These are phyloP conservation scores for Pyrenula massariospora DNA, from an alignment of 495 filamentous ascomycete species.

Conservation along the genomic window DNA sequence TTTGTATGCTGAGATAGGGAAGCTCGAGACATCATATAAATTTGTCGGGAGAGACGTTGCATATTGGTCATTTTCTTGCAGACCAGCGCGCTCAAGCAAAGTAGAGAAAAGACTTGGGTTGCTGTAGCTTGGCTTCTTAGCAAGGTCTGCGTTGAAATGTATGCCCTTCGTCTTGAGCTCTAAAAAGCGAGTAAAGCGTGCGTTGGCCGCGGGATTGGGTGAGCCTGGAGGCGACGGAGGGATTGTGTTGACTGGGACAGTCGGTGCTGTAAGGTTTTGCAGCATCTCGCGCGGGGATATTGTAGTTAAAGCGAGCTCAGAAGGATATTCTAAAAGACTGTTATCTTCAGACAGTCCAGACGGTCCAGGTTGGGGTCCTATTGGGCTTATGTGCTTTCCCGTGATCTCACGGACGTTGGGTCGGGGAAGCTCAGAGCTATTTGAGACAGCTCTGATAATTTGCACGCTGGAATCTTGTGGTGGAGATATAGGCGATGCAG, in stretches of 20 bases:
- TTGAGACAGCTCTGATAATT: conserved; percentile 8
- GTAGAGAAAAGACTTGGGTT: conserved; percentile 76
- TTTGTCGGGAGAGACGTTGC: conserved; percentile 55
- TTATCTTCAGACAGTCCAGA: conserved; percentile 16
- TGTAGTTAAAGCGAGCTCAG: conserved; percentile 46
- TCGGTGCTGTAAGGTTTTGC: conserved; percentile 76
- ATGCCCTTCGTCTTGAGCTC: conserved; percentile 71
- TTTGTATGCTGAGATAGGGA: conserved; percentile 63
- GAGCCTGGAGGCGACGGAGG: conserved; percentile 76
- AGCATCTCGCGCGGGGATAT: conserved; percentile 55
- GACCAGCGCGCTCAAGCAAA: conserved; percentile 68
- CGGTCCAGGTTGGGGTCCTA: conserved; percentile 34
- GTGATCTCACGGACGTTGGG: neutral
- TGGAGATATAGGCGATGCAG: conserved; percentile 16
- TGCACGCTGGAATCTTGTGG: conserved; percentile 4
- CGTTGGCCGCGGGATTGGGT: conserved; percentile 48
- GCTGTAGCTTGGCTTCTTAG: conserved; percentile 54
- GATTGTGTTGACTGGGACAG: conserved; percentile 65
- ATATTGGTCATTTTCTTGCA: conserved; percentile 60
- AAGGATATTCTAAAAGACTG: conserved; percentile 8
- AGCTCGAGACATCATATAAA: conserved; percentile 52
- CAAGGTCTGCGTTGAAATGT: conserved; percentile 84
- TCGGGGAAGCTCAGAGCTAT: neutral
- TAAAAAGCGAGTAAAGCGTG: conserved; percentile 76
- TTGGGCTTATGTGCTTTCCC: conserved; percentile 9